Base-by-base conservation (phyloP, 306 rosid genomes). In the Vigna hirtella region DNA sequence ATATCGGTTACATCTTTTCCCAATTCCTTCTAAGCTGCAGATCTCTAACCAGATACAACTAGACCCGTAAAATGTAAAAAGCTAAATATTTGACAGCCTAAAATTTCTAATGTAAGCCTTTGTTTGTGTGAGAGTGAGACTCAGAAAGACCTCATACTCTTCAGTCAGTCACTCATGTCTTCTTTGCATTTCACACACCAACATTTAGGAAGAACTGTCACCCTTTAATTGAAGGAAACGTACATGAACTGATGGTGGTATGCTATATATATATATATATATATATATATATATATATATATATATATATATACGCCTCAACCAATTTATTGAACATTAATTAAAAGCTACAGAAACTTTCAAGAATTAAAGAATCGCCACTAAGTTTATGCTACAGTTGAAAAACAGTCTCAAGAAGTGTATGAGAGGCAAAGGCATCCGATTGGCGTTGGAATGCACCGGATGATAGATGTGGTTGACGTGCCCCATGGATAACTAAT, bases 161-260 rank as follows among this genome's bases (percentile, higher is more conserved):
- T 30, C 34, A 30, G 34, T 30, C 65, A 26, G 10, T 59, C 66
- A 28, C 66, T 28, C 9, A 17, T 9, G 43, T 50, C 32, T 75
- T 15, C 9, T 12, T 61, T 30, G 64, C 81, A 67, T 58, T 57
- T 75, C 77, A 58, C 77, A 38, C 14, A 70, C 59, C 45, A 45
- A 22, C 56, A 57, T 24, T 24, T 57, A 57, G 7, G 17, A 50
- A 52, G 32, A 76, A 38, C 42, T 51, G 9, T 22, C 18, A 49
- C 48, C 12, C 0, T 57, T 67, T 15, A 47, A 47, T 24, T 49
- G 59, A 68, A 66, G 24, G 65, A 66, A 74, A 63, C 50, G 43
- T n/a, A 30, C 77, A 69, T 26, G 40, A 26, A 26, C 28, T 20
- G 22, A 20, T 20, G 22, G 22, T 20, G 22, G 22, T 20, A 20